Conservation (phyloP, 371 early-diverging fungal species). For the Chytridiales sp. region DNA sequence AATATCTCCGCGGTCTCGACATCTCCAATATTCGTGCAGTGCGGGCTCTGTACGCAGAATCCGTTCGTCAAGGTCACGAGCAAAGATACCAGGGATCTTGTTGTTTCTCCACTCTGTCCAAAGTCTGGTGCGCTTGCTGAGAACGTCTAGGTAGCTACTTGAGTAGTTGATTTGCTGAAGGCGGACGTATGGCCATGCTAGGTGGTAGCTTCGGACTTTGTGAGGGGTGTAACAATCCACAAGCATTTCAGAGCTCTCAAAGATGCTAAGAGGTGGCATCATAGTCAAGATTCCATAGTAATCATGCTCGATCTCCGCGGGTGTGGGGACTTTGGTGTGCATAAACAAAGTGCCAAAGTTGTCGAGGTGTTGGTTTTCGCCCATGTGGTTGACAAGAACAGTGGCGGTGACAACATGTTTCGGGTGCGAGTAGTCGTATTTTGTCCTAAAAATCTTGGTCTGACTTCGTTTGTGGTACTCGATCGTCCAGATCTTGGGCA, state of each 20-base stretch:
- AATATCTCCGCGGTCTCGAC: conserved; percentile 28
- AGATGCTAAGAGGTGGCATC: conserved; percentile 17
- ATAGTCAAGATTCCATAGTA: conserved; percentile 24
- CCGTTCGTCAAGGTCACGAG: conserved; percentile 37
- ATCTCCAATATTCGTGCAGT: conserved; percentile 32
- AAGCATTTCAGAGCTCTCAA: conserved; percentile 23
- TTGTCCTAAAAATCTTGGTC: conserved; percentile 12
- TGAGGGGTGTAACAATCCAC: conserved; percentile 3
- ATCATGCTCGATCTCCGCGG: conserved; percentile 30
- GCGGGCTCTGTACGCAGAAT: conserved; percentile 28
- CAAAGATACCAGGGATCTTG: conserved; percentile 36
- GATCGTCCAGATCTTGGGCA: background rate
- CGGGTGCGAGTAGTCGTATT: conserved; percentile 43
- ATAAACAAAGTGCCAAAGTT: no score
- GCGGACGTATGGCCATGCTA: conserved; percentile 17
- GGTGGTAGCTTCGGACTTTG: background rate
- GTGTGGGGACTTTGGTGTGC: conserved; percentile 22
- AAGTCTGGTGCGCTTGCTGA: conserved; percentile 26
- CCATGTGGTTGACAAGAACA: background rate
- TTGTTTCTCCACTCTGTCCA: conserved; percentile 39
- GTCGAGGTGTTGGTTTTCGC: background rate
- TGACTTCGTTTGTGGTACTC: background rate
- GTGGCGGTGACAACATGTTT: conserved; percentile 32
- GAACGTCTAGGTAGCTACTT: conserved; percentile 16
- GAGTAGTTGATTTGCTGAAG: conserved; percentile 19